Conservation (phyloP, 75 land plant species). For the Sequoia sempervirens region DNA sequence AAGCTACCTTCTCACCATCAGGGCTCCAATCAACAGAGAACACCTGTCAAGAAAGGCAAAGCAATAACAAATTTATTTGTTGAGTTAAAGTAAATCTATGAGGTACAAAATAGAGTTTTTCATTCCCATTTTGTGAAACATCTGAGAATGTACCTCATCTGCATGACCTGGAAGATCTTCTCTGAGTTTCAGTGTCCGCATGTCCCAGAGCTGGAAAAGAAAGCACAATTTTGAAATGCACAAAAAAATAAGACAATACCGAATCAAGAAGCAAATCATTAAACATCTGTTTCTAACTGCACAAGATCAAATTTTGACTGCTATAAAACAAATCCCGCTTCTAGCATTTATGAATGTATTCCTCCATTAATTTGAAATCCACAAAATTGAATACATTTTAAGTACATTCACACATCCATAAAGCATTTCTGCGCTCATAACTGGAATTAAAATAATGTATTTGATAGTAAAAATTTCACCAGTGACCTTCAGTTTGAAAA, state of each 20-base stretch:
- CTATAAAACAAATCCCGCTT: background rate
- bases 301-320: background rate
- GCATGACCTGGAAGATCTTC: conserved; percentile 99
- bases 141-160: conserved; percentile 68
- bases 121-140: background rate
- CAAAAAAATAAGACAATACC: background rate
- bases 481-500: background rate
- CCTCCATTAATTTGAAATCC: background rate
- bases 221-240: background rate
- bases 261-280: background rate
- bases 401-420: background rate
- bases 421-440: background rate
- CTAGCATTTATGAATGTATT: background rate
- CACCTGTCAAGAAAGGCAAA: conserved; percentile 45
- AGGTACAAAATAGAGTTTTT: background rate
- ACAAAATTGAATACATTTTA: background rate
- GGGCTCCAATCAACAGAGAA: conserved; percentile 99
- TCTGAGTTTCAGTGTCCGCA: conserved; percentile 72
- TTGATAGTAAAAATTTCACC: background rate
- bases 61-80: background rate
- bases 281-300: too few species aligned
- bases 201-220: conserved; percentile 83
- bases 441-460: background rate
- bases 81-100: background rate
- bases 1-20: conserved; percentile 97